A percentile compares a stretch with the other conserved stretches of the same genome.
phyloP scores from a whole-genome alignment of 2,329 filamentous ascomycete species.

The Chaetomium olivaceum region DNA sequence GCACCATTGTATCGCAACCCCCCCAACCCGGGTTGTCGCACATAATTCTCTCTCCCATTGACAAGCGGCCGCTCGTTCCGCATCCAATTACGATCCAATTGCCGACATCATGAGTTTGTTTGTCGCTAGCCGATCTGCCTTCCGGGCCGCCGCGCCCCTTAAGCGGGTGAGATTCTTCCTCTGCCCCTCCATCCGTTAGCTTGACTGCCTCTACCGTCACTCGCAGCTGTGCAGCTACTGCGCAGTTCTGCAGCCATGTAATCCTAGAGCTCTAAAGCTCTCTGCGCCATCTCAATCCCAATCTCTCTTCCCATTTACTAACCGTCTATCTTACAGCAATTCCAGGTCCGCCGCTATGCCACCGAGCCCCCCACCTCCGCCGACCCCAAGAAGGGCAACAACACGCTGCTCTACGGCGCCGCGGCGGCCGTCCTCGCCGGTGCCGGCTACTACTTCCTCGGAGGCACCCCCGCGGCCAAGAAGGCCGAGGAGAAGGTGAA shows the following conservation, averaged over 20 bases:
- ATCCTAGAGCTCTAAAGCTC: background rate
- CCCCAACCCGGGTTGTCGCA: background rate
- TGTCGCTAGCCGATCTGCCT: constrained; percentile 59
- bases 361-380: constrained; percentile 49
- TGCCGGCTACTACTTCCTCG: constrained; percentile 58
- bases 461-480: constrained; percentile 52
- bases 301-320: background rate
- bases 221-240: background rate
- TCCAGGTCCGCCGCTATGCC: constrained; percentile 62
- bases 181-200: background rate
- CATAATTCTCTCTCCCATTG: constrained; percentile 13
- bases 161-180: constrained; percentile 55
- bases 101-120: constrained; percentile 57
- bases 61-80: constrained; percentile 17
- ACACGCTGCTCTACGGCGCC: constrained; percentile 61
- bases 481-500: constrained; percentile 59
- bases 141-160: constrained; percentile 66
- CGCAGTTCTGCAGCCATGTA: too few relatives aligned
- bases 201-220: background rate
- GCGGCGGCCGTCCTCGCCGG: constrained; percentile 60
- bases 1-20: constrained; percentile 7
- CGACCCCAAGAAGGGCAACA: constrained; percentile 49
- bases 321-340: constrained; percentile 43
- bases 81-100: background rate
- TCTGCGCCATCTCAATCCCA: background rate